Evolutionary conservation across 768 basidiomycete genomes (phyloP).

Genomic region (Amanita pallidorosea): DNA sequence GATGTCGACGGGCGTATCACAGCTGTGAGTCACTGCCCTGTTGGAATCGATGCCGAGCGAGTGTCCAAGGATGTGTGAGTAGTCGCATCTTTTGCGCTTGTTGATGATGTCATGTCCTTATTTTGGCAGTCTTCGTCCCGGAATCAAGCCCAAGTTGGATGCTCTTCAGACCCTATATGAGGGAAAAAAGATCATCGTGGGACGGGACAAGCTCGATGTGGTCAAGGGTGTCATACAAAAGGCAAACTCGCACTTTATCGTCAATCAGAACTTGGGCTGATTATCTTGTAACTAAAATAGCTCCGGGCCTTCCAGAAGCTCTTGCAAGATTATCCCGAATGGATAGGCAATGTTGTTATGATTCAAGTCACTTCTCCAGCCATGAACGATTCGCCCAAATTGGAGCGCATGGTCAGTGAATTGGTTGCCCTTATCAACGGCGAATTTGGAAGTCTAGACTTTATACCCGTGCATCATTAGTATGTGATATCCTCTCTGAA

Average conservation of each 20-base stretch:
- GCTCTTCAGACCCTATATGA: slow-evolving; percentile 78
- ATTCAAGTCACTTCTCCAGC: slow-evolving; percentile 94
- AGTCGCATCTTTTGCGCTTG: background rate
- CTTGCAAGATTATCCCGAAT: slow-evolving; percentile 86
- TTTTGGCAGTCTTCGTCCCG: slow-evolving; percentile 47
- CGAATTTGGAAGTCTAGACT: slow-evolving; percentile 88
- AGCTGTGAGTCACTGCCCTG: slow-evolving; percentile 82
- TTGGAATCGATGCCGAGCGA: slow-evolving; percentile 89
- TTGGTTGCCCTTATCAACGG: slow-evolving; percentile 93
- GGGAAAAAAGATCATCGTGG: slow-evolving; percentile 97
- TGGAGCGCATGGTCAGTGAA: slow-evolving; percentile 90
- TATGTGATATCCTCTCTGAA: slow-evolving; percentile 28
- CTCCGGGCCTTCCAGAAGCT: slow-evolving; percentile 94
- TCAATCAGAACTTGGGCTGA: background rate
- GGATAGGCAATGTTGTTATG: slow-evolving; percentile 83
- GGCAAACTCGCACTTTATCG: slow-evolving; percentile 24
- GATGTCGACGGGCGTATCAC: slow-evolving; percentile 84
- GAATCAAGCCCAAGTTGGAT: slow-evolving; percentile 84
- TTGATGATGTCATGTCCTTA: background rate
- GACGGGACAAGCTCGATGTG: slow-evolving; percentile 95
- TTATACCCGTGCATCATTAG: slow-evolving; percentile 98
- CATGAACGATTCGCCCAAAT: slow-evolving; percentile 82
- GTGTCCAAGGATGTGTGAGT: slow-evolving; percentile 73
- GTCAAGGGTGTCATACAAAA: slow-evolving; percentile 98
- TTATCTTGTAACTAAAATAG: slow-evolving; percentile 23